Evolutionary conservation across 257 asterid genomes (phyloP).

Genomic region (Galeopsis tetrahit): DNA sequence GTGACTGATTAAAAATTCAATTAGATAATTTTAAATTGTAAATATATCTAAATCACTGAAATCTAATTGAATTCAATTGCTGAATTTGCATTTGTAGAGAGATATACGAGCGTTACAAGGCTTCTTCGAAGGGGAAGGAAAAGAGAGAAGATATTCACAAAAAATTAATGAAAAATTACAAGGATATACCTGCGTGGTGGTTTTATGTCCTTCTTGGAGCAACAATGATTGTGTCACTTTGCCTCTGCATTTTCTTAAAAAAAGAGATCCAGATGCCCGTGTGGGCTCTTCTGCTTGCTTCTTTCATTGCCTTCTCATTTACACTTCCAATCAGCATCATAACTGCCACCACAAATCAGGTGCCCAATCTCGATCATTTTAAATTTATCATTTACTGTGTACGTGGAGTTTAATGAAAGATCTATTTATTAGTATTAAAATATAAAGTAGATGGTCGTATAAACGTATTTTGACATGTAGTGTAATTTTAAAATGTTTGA

Average conservation of each 20-base stretch:
- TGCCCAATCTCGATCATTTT: neutral
- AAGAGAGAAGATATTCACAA: constrained; percentile 62
- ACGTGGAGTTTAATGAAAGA: too few relatives aligned
- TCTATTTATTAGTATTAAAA: too few relatives aligned
- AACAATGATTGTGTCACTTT: constrained; percentile 49
- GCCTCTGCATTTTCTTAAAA: constrained; percentile 59
- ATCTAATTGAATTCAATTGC: too few relatives aligned
- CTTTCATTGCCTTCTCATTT: constrained; percentile 54
- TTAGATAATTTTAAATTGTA: too few relatives aligned
- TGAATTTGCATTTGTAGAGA: constrained; percentile 45
- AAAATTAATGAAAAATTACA: constrained; percentile 63
- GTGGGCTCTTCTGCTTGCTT: constrained; percentile 72
- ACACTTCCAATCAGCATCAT: constrained; percentile 78
- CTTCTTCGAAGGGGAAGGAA: constrained; percentile 62
- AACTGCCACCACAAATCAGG: constrained; percentile 85
- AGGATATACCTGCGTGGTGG: constrained; percentile 77
- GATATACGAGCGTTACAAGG: constrained; percentile 56
- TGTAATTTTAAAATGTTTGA: too few relatives aligned
- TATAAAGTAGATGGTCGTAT: too few relatives aligned
- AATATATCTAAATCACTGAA: too few relatives aligned
- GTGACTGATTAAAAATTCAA: too few relatives aligned
- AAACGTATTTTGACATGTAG: too few relatives aligned
- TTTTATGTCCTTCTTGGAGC: constrained; percentile 59
- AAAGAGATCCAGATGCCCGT: constrained; percentile 65
- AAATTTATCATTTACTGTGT: too few relatives aligned